Evolutionary conservation across 2,329 filamentous ascomycete genomes (phyloP).

Genomic region (Cladophialophora bantiana): DNA sequence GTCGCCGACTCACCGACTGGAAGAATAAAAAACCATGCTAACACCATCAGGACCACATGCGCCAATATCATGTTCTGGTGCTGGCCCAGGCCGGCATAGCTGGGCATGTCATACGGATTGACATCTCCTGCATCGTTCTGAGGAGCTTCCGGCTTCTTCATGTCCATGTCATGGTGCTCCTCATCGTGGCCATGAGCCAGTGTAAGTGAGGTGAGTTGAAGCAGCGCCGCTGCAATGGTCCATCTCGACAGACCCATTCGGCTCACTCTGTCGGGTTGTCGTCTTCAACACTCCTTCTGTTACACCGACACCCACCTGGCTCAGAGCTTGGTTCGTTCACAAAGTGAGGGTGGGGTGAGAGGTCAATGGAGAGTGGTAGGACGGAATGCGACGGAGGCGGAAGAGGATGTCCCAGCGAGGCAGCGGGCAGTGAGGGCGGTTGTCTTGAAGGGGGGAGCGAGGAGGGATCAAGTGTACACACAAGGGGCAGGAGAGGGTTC

Average conservation of each 20-base stretch:
- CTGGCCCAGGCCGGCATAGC: conserved; percentile 49
- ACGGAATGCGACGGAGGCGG: conserved; percentile 7
- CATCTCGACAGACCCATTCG: conserved; percentile 34
- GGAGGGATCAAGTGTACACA: not conserved
- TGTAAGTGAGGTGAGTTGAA: conserved; percentile 30
- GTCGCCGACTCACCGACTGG: conserved; percentile 68
- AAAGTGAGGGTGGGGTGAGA: conserved; percentile 2
- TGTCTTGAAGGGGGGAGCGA: not conserved
- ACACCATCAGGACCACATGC: conserved; percentile 73
- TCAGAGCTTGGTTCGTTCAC: conserved; percentile 8
- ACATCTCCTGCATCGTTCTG: conserved; percentile 37
- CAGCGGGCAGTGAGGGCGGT: not conserved
- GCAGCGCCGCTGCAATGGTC: conserved; percentile 38
- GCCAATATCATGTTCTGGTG: conserved; percentile 63
- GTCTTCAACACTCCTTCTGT: conserved; percentile 20
- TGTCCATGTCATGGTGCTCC: conserved; percentile 33
- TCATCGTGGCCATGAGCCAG: conserved; percentile 38
- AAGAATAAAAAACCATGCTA: conserved; percentile 75
- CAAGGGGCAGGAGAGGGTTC: not conserved
- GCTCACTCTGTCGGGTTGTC: conserved; percentile 5
- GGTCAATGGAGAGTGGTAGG: not conserved
- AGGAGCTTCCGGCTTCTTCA: conserved; percentile 37
- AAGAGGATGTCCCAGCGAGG: conserved; percentile 8
- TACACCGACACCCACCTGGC: conserved; percentile 12
- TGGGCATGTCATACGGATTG: conserved; percentile 44